Percentiles rank a stretch among this genome's conserved stretches.
Conservation (phyloP, 2,329 filamentous ascomycete species). For the Aspergillus chevalieri region DNA sequence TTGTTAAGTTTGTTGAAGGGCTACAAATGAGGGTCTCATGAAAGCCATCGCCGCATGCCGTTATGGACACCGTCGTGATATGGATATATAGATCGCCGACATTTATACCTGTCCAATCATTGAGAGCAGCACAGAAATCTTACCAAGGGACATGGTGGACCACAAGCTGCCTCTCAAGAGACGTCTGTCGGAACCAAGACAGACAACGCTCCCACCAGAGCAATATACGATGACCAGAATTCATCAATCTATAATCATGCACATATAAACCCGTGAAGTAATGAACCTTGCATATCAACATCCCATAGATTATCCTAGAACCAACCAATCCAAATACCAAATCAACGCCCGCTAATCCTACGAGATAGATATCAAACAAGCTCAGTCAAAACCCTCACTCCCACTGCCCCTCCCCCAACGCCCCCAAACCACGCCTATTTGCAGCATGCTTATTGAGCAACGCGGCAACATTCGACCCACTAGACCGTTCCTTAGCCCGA, state of each 20-base stretch:
- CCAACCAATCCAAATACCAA: not conserved
- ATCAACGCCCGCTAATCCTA: not conserved
- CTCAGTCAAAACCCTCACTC: slow-evolving; percentile 23
- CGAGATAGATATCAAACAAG: not conserved
- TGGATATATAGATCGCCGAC: too few species aligned
- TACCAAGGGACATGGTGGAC: too few species aligned
- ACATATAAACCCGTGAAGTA: too few species aligned
- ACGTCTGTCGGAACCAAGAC: too few species aligned
- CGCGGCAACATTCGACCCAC: slow-evolving; percentile 25
- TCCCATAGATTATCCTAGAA: not conserved
- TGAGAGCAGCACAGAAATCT: too few species aligned
- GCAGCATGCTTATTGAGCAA: slow-evolving; percentile 36
- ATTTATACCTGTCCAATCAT: too few species aligned
- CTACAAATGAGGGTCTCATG: not conserved
- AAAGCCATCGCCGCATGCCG: too few species aligned
- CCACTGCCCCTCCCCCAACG: slow-evolving; percentile 35
- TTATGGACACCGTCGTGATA: too few species aligned
- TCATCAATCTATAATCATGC: too few species aligned
- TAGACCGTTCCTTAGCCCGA: slow-evolving; percentile 43
- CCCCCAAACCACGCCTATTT: slow-evolving; percentile 26
- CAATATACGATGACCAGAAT: too few species aligned
- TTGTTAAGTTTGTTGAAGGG: slow-evolving; percentile 15
- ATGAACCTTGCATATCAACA: not conserved
- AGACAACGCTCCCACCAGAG: too few species aligned
- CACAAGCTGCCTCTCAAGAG: too few species aligned